A percentile compares a stretch with the other conserved stretches of the same genome.
Evolutionary conservation across 2,329 filamentous ascomycete species (phyloP).

Genomic region (Colletotrichum cuscutae): DNA sequence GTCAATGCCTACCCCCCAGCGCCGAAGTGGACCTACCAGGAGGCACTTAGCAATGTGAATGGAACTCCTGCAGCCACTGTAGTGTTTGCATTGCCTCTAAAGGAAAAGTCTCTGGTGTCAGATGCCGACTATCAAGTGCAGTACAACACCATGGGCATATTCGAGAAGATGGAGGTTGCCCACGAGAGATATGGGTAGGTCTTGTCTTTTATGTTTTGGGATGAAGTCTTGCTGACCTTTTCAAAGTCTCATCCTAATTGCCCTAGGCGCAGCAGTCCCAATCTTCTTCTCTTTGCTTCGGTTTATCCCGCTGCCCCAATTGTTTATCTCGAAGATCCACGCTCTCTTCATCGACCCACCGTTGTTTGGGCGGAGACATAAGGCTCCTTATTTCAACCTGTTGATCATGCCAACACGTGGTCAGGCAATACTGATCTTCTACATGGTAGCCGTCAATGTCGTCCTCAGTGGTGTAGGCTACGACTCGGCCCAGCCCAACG

Average conservation of each 20-base stretch:
- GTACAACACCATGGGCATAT: constrained; percentile 63
- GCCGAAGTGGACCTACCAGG: constrained; percentile 2
- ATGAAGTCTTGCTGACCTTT: neutral
- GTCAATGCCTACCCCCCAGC: neutral
- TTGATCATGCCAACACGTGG: constrained; percentile 50
- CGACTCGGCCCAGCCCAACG: constrained; percentile 36
- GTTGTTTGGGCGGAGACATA: neutral
- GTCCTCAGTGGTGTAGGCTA: constrained; percentile 41
- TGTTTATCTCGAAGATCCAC: neutral
- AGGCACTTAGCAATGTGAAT: neutral
- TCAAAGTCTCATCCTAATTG: constrained; percentile 37
- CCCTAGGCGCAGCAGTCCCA: constrained; percentile 39
- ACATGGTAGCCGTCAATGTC: constrained; percentile 44
- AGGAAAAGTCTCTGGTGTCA: constrained; percentile 45
- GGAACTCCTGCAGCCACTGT: neutral
- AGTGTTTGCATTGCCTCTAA: constrained; percentile 35
- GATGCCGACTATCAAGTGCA: constrained; percentile 44
- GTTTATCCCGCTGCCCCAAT: constrained; percentile 37
- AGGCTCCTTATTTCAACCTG: constrained; percentile 43
- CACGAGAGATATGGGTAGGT: constrained; percentile 37
- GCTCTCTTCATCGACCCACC: constrained; percentile 3
- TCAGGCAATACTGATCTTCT: constrained; percentile 47
- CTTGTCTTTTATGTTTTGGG: neutral
- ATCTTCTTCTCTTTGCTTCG: constrained; percentile 43
- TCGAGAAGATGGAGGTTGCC: constrained; percentile 56